Evolutionary conservation across 495 filamentous ascomycete genomes (phyloP).

Genomic region (Halenospora varia): DNA sequence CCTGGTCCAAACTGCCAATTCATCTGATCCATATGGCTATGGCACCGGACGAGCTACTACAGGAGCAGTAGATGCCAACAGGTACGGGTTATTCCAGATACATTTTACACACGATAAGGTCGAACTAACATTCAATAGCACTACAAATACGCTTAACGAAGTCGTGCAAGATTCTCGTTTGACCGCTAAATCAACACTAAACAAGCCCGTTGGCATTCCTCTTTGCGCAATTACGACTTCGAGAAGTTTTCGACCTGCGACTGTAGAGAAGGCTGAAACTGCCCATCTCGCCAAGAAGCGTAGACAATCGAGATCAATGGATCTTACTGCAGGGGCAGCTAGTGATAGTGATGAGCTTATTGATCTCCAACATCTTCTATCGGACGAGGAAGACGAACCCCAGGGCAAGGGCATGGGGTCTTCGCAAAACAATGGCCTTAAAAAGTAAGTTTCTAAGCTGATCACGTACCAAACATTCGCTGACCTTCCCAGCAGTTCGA

Average conservation of each 20-base stretch:
- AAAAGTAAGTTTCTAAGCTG: constrained; percentile 7
- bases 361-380: constrained; percentile 45
- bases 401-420: constrained; percentile 8
- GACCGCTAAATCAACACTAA: constrained; percentile 35
- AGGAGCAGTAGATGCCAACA: background rate
- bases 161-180: constrained; percentile 53
- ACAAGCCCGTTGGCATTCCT: constrained; percentile 20
- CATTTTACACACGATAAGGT: background rate
- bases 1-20: constrained; percentile 51
- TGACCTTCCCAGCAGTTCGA: constrained; percentile 12
- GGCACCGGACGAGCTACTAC: background rate
- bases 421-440: background rate
- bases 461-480: too few species aligned
- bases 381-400: constrained; percentile 23
- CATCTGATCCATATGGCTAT: background rate
- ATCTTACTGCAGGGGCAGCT: constrained; percentile 17
- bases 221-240: constrained; percentile 18
- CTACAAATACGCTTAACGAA: constrained; percentile 30
- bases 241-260: constrained; percentile 10
- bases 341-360: constrained; percentile 50
- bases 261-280: background rate
- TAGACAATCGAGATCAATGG: constrained; percentile 8
- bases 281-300: constrained; percentile 16
- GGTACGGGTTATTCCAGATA: background rate
- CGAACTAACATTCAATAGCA: background rate